Evolutionary conservation across 2,329 filamentous ascomycete species (phyloP).

Genomic region (Thielaviopsis euricoi): DNA sequence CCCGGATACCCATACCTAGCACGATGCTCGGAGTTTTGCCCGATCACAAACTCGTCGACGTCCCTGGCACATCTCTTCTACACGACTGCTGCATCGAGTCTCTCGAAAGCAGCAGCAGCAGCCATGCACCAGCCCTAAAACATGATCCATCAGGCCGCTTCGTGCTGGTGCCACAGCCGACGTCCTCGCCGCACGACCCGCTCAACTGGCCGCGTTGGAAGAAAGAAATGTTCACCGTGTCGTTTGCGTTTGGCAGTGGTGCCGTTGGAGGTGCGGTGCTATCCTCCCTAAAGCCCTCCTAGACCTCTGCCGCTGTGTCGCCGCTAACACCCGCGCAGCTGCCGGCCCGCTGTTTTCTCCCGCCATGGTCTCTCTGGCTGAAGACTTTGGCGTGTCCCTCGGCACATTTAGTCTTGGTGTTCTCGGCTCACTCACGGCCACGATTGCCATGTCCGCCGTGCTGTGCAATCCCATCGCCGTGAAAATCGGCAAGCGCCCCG

Average conservation of each 20-base stretch:
- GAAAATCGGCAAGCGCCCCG: slow-evolving; percentile 22
- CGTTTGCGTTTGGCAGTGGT: slow-evolving; percentile 23
- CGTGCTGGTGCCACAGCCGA: slow-evolving; percentile 33
- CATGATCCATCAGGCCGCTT: slow-evolving; percentile 18
- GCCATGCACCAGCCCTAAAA: slow-evolving; percentile 13
- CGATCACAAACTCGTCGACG: not conserved
- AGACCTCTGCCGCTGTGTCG: too few relatives aligned
- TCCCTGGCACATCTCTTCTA: not conserved
- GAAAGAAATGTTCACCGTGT: slow-evolving; percentile 21
- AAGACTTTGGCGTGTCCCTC: slow-evolving; percentile 18
- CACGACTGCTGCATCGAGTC: not conserved
- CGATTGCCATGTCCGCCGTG: slow-evolving; percentile 21
- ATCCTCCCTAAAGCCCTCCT: too few relatives aligned
- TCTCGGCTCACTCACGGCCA: slow-evolving; percentile 21
- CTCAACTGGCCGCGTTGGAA: slow-evolving; percentile 27
- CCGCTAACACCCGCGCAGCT: slow-evolving; percentile 15
- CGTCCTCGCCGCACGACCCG: slow-evolving; percentile 29
- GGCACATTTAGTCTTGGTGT: slow-evolving; percentile 20
- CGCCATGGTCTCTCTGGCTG: slow-evolving; percentile 21
- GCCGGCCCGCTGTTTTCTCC: slow-evolving; percentile 23
- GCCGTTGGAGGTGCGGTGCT: slow-evolving; percentile 26
- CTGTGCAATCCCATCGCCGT: slow-evolving; percentile 22
- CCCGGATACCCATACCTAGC: not conserved
- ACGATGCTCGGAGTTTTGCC: not conserved
- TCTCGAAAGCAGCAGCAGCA: not conserved